Conservation (phyloP, 2,329 filamentous ascomycete genomes). For the Pyrenochaeta sp. region DNA sequence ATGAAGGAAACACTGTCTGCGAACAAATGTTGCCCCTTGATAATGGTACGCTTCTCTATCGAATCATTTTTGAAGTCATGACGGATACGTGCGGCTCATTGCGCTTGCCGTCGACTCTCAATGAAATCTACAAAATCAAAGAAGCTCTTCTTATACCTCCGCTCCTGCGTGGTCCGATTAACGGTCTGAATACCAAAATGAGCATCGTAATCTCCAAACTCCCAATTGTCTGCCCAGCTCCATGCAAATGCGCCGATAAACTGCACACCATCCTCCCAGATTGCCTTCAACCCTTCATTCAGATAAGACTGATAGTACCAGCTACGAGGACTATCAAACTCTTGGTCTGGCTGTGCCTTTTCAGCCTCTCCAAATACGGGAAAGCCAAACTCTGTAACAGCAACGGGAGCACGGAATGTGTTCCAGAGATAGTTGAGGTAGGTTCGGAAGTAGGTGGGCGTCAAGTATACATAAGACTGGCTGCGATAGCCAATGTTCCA, state of each 20-base stretch:
- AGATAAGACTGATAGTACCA: constrained; percentile 65
- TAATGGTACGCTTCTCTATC: neutral
- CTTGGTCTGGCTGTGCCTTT: constrained; percentile 57
- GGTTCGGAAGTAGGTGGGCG: constrained; percentile 65
- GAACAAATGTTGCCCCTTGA: neutral
- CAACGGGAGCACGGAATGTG: constrained; percentile 61
- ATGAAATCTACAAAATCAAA: constrained; percentile 66
- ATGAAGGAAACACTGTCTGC: neutral
- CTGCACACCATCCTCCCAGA: constrained; percentile 65
- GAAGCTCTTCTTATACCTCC: constrained; percentile 66
- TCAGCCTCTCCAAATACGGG: constrained; percentile 61
- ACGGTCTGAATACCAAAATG: constrained; percentile 67
- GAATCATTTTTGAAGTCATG: neutral
- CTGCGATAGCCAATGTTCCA: constrained; percentile 69
- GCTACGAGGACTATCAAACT: constrained; percentile 63
- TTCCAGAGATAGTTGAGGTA: constrained; percentile 68
- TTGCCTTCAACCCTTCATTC: constrained; percentile 63
- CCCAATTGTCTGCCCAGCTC: constrained; percentile 63
- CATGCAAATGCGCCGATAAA: constrained; percentile 65
- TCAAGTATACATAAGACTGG: constrained; percentile 65
- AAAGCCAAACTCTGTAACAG: constrained; percentile 66
- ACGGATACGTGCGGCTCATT: neutral
- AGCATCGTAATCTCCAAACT: constrained; percentile 60
- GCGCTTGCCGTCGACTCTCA: constrained; percentile 30
- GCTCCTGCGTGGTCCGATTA: constrained; percentile 61